Base-by-base conservation (phyloP, 257 asterid genomes). In the Solanum gandarillasii region DNA sequence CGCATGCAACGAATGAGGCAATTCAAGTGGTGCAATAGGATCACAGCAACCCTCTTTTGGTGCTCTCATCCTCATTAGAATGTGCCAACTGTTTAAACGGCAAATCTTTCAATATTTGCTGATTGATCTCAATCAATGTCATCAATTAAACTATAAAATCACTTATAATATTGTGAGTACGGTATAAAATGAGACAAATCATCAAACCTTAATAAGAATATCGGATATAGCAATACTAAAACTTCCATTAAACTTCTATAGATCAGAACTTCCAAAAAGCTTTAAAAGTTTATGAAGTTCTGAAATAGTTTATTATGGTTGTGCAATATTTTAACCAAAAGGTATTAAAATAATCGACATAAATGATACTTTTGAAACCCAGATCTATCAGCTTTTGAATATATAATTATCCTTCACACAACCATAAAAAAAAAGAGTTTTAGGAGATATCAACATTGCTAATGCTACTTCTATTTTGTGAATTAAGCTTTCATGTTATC, bases 1-100 rank as follows among this genome's bases (percentile, higher is more conserved):
- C 7, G 94, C 94, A 89, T 95, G 99, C 94, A 95, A 90, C 16
- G 99, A 93, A 89, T 95, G 98, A 43, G 99, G 98, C 91, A 97
- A 89, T 89, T 97, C 99, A 83, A 95, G 87, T 39, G 99, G 98
- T 68, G 98, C 96, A 91, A 95, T 83, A 7, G 98, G 99, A 85
- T 97, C 99, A 87, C 94, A 94, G 55, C 91, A 88, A 82, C 94
- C 96, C 83, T 92, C 92, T 87, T 91, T 88, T 11, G 93, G 95
- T 46, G 89, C 92, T 91, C 88, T 95, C 98, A 95, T 95, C 89
- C 98, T 91, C 97, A 95, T 93, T 43, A 95, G 94, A 89, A 95
- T 92, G 91, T 97, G 99, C 98, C 98, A 97, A 85, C 98, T 95
- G 91, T 14, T 92, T 76, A 29, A 82, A 81, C 87, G 9, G 32